Base-by-base conservation (phyloP, 2,329 filamentous ascomycete genomes). In the Ustulina deusta region DNA sequence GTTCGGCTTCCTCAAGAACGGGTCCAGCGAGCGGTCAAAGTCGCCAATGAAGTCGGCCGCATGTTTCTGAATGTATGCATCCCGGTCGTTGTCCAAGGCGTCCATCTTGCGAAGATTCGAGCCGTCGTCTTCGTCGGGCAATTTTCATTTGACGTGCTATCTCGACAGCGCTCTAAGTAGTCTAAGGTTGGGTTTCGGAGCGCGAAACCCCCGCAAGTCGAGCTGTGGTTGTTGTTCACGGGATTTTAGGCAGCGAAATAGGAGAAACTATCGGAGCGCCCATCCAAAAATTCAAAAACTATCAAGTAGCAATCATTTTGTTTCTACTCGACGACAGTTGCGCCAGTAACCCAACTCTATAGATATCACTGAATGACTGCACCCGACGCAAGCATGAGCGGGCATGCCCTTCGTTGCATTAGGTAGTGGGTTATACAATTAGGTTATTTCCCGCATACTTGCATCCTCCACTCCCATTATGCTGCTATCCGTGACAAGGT, bases 61-160 rank as follows among this genome's bases (percentile, higher is more conserved):
- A 63, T 85, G 81, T 73, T 86, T 87, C 71, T 90, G 87, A 63
- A 91, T 84, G 77, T 88, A 86, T 63, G 90, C 81, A 72, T 91
- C n/a, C n/a, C n/a, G n/a, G n/a, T n/a, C 89, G 34, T 85, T 82
- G 49, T 90, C 88, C 38, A 84, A 78, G 20, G 83, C 87, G 71
- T 91, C 89, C 88, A 91, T 90, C 52, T 61, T 58, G 13, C 20
- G 22, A 40, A 20, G 17, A 22, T 1, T 38, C 27, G 6, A 51
- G 34, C 10, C 25, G 6, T 32, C 3, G 9, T 44, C 20, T 9
- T 38, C 17, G 25, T 9, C 17, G 42, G 38, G 48, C 6, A 13
- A 11, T 7, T 49, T 25, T 36, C 20, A 22, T 25, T 54, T 29
- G 36, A 29, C 7, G 3, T 29, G 5, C n/a, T 54, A 34, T 48